Conservation (phyloP, 306 rosid genomes). For the Lathyrus aphaca region DNA sequence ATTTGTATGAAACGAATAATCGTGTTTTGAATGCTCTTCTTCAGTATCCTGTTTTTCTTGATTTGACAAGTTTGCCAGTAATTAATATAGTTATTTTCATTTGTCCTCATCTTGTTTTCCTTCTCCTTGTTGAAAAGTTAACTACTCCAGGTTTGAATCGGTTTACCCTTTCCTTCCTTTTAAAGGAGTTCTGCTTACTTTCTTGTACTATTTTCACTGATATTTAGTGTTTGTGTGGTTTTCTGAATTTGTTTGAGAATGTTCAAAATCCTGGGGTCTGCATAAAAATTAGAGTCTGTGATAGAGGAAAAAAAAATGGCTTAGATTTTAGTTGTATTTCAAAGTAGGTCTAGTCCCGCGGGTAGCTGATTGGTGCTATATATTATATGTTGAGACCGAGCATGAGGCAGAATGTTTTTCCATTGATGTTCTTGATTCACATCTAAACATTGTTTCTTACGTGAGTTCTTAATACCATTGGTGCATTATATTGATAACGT, state of each 20-base stretch:
- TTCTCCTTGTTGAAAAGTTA: neutral
- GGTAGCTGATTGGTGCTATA: too few species aligned
- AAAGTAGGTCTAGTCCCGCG: too few species aligned
- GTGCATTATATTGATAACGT: too few species aligned
- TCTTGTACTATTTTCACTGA: neutral
- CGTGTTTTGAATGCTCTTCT: neutral
- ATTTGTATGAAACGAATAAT: conserved; percentile 8
- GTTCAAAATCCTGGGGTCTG: neutral
- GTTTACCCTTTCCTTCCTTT: neutral
- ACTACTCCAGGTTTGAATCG: neutral
- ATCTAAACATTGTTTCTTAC: too few species aligned
- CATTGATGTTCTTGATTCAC: too few species aligned
- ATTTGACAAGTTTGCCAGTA: neutral
- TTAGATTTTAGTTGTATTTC: too few species aligned
- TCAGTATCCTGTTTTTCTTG: neutral
- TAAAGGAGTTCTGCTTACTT: neutral
- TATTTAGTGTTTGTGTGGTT: too few species aligned
- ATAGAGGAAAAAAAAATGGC: too few species aligned
- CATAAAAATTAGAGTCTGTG: too few species aligned
- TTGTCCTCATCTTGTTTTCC: neutral
- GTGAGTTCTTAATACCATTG: too few species aligned
- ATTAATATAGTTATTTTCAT: neutral
- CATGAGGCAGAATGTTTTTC: too few species aligned
- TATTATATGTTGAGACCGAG: too few species aligned
- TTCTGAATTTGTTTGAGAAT: neutral